Base-by-base conservation (phyloP, 2,329 filamentous ascomycete genomes). In the Xylariaceae sp. region DNA sequence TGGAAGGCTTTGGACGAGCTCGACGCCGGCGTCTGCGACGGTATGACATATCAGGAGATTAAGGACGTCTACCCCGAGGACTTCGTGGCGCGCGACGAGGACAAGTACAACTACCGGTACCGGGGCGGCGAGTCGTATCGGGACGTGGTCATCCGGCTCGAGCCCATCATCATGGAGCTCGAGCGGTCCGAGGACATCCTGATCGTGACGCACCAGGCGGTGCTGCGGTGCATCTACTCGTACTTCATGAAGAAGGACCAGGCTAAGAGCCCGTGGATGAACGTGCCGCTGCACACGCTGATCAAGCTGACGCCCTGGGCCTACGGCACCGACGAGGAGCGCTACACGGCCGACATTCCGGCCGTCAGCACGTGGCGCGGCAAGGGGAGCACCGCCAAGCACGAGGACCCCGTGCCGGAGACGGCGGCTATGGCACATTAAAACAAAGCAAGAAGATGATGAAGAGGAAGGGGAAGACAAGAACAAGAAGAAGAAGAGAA, bases 91-190 rank as follows among this genome's bases (percentile, higher is more conserved):
- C 86, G 92, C 42, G 92, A 98, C 59, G 87, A 94, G 47, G 92
- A 98, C 70, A 98, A 98, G 63, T 96, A 96, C 75, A 96, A 98
- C 67, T 98, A 98, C 65, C 87, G 92, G 37, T 98, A 98, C 63
- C 82, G 92, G 5, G 92, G 92, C 43, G 92, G 92, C 34, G 92
- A 98, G 64, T 93, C 85, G 40, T 81, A 98, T 60, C 85, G 90
- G 36, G 92, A 98, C 53, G 90, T 98, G 1, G 92, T 98, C 25
- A 96, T 95, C 52, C 87, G 92, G 1, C 78, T 98, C 1, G 92
- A 98, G 56, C 92, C 92, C 42, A 98, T 98, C 62, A 98, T 98
- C 64, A 98, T 98, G 92, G 92, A 98, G 59, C 71, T 98, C 33
- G 92, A 98, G 61, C 78, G 92, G 42, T 87, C 82, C 48, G 92